These are phyloP conservation scores for Metarhizium brunneum DNA, from an alignment of 2,329 filamentous ascomycete genomes.

Conservation along the genomic window DNA sequence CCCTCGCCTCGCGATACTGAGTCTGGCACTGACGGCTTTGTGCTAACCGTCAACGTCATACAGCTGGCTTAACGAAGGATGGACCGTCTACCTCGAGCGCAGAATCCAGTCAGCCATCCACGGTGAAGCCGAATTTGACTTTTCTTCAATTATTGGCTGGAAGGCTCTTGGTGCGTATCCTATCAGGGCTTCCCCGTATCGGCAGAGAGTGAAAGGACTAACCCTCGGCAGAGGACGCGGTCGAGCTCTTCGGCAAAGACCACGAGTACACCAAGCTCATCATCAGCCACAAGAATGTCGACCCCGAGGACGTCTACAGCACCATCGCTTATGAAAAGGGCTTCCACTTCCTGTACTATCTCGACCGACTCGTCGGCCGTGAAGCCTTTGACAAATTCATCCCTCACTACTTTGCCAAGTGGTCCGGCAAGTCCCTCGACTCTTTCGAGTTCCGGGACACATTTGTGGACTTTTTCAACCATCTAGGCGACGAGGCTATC, in stretches of 20 bases:
- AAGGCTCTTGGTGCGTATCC: constrained; percentile 56
- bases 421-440: constrained; percentile 78
- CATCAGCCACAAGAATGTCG: constrained; percentile 76
- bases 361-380: constrained; percentile 77
- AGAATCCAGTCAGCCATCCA: constrained; percentile 70
- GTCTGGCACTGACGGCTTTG: not conserved
- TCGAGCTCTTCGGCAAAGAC: constrained; percentile 68
- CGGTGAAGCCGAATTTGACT: constrained; percentile 79
- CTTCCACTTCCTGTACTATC: constrained; percentile 85
- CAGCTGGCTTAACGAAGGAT: constrained; percentile 67
- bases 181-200: not conserved
- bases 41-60: not conserved
- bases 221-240: constrained; percentile 52
- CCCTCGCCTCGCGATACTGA: not conserved
- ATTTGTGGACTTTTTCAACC: constrained; percentile 73
- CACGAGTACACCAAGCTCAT: constrained; percentile 92
- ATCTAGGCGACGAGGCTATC: constrained; percentile 51
- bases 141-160: constrained; percentile 95
- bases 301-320: constrained; percentile 93
- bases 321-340: constrained; percentile 93
- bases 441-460: constrained; percentile 91
- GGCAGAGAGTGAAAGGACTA: not conserved
- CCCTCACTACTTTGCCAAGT: constrained; percentile 84
- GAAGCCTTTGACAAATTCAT: constrained; percentile 94
- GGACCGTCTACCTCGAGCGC: constrained; percentile 92